Evolutionary conservation across 768 basidiomycete species (phyloP), one percentile per base, ranked within the genome.

Genomic region (Lactarius evosmus): DNA sequence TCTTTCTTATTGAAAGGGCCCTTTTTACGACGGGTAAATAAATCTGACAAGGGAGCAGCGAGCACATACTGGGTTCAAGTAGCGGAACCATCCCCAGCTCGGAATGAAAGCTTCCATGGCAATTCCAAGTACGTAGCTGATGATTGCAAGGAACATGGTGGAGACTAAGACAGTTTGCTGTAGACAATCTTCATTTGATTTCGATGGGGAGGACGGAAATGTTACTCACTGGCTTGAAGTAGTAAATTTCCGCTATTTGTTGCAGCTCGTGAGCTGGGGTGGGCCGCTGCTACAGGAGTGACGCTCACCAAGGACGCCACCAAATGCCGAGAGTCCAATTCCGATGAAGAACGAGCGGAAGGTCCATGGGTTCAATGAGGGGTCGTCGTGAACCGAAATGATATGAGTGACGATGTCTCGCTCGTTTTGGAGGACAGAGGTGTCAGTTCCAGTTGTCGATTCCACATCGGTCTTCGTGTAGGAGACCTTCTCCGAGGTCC

Each of bases 1-100:
- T 85, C 83, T 61, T 84, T 84, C 71, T 81, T 84, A 70, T 84
- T 84, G 73, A 83, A 84, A 3, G 83, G 80, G 30, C 80, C 77
- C 82, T 83, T 40, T 41, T 29, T 30, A 40, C 58, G 53, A 68
- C 29, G 63, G 32, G 54, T 57, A n/a, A 50, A 38, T 17, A 3
- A 12, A 16, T 17, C 25, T 25, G 54, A 16, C n/a, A 29, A 22
- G 19, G 19, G 19, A 7, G 33, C 40, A 36, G 52, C 58, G 41
- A 59, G 34, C 19, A 72, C 78, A 61, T 69, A 78, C 82, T 17
- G 83, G 84, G 66, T 85, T 85, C 7, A 85, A 76, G 65, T 78
- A 79, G 17, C 78, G 79, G 69, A 84, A 76, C 22, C 75, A 46
- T 6, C 83, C 82, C 12, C 62, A 68, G 4, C 73, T 73, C 7